Evolutionary conservation across 2,329 filamentous ascomycete genomes (phyloP).

Genomic region (Scedosporium dehoogii): DNA sequence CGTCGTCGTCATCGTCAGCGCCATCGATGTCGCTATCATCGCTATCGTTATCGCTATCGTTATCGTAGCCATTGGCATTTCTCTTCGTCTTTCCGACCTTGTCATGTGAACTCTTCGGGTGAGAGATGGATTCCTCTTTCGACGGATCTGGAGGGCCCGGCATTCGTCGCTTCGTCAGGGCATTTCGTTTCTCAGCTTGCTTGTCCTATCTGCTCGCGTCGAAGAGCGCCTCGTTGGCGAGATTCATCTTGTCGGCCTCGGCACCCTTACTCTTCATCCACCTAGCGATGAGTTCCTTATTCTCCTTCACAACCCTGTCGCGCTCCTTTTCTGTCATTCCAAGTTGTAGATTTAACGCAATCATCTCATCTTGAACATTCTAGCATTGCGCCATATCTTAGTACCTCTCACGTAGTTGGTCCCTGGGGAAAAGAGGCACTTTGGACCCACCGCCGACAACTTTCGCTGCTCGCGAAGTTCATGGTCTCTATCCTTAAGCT

Average conservation of each 20-base stretch:
- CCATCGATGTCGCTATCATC: not conserved
- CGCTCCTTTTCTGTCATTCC: slow-evolving; percentile 73
- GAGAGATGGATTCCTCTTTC: not conserved
- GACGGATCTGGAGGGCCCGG: not conserved
- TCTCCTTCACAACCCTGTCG: slow-evolving; percentile 67
- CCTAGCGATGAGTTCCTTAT: slow-evolving; percentile 77
- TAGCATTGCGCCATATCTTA: slow-evolving; percentile 17
- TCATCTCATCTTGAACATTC: slow-evolving; percentile 87
- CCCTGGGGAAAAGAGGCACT: not conserved
- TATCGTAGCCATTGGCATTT: not conserved
- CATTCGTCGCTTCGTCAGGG: not conserved
- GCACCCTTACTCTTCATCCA: slow-evolving; percentile 85
- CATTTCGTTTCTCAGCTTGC: not conserved
- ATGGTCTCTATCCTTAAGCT: slow-evolving; percentile 71
- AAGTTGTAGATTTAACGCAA: slow-evolving; percentile 76
- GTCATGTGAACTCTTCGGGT: not conserved
- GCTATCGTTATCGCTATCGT: not conserved
- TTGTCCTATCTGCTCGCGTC: slow-evolving; percentile 17
- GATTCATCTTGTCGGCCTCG: slow-evolving; percentile 83
- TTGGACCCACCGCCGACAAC: slow-evolving; percentile 54
- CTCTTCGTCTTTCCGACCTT: not conserved
- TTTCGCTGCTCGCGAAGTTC: slow-evolving; percentile 78
- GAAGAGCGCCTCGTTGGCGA: slow-evolving; percentile 40
- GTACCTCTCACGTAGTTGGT: not conserved
- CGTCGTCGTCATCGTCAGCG: not conserved